Conservation (phyloP, 2,329 filamentous ascomycete genomes). For the Huntiella bhutanensis region DNA sequence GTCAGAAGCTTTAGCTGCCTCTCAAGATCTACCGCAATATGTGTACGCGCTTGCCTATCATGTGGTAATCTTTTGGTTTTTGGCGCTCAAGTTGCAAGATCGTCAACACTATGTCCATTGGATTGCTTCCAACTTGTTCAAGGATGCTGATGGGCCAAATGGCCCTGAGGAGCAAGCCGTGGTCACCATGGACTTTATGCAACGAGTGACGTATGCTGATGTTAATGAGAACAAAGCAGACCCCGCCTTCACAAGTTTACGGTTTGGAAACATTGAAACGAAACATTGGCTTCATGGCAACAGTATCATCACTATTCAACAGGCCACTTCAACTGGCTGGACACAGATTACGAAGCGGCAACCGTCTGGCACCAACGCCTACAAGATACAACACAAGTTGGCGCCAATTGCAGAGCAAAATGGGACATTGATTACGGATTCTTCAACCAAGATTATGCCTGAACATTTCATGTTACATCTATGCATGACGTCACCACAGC, state of each 20-base stretch:
- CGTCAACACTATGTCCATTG: constrained; percentile 69
- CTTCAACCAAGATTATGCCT: constrained; percentile 45
- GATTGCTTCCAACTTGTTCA: constrained; percentile 77
- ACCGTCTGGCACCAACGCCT: constrained; percentile 46
- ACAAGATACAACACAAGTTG: constrained; percentile 40
- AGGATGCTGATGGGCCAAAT: constrained; percentile 48
- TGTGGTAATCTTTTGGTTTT: constrained; percentile 92
- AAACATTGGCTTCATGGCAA: constrained; percentile 57
- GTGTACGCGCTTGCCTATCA: constrained; percentile 88
- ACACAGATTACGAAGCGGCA: constrained; percentile 54
- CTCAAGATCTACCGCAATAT: constrained; percentile 76
- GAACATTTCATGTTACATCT: constrained; percentile 56
- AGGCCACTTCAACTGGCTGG: constrained; percentile 45
- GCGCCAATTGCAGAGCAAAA: constrained; percentile 39
- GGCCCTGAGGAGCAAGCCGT: constrained; percentile 83
- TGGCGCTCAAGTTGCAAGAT: constrained; percentile 70
- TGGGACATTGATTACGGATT: constrained; percentile 20
- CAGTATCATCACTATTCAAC: constrained; percentile 56
- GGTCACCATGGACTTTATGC: constrained; percentile 89
- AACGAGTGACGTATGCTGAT: constrained; percentile 69
- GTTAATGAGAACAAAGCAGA: constrained; percentile 57
- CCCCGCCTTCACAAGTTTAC: constrained; percentile 41
- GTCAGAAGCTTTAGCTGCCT: constrained; percentile 12
- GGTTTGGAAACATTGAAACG: constrained; percentile 46
- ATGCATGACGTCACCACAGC: constrained; percentile 42